Percentiles rank a stretch among this genome's conserved stretches.
phyloP scores from a whole-genome alignment of 345 rosid species.

The Microthlaspi erraticum region DNA sequence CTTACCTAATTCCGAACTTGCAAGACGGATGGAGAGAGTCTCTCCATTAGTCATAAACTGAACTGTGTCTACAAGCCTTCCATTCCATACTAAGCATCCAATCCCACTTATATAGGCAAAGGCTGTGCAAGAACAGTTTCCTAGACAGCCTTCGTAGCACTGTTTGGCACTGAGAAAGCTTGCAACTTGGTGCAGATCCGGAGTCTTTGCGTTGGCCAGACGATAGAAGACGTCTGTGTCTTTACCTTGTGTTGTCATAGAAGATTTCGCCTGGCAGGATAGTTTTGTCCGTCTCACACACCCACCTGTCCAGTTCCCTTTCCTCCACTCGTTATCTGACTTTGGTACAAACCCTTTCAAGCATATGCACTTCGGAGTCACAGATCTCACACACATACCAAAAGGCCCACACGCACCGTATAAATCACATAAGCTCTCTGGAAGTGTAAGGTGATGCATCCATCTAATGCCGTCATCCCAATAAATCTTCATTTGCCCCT shows the following conservation, averaged over 20 bases:
- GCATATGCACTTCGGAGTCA: slow-evolving; percentile 34
- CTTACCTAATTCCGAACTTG: slow-evolving; percentile 38
- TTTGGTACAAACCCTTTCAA: slow-evolving; percentile 42
- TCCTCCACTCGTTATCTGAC: slow-evolving; percentile 31
- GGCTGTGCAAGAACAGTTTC: slow-evolving; percentile 46
- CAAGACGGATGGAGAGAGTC: slow-evolving; percentile 27
- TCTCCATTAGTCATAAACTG: slow-evolving; percentile 38
- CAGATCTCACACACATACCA: slow-evolving; percentile 41
- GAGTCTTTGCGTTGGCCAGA: slow-evolving; percentile 33
- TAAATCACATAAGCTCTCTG: slow-evolving; percentile 34
- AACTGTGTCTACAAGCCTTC: slow-evolving; percentile 28
- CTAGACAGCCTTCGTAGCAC: slow-evolving; percentile 39
- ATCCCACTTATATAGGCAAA: slow-evolving; percentile 37
- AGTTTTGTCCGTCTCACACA: slow-evolving; percentile 36
- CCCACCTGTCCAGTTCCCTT: slow-evolving; percentile 35
- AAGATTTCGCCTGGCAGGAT: slow-evolving; percentile 27
- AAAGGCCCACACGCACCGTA: slow-evolving; percentile 40
- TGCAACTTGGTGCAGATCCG: slow-evolving; percentile 37
- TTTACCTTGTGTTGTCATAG: slow-evolving; percentile 10
- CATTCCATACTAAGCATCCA: slow-evolving; percentile 43
- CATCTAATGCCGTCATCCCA: slow-evolving; percentile 26
- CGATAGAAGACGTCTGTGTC: slow-evolving; percentile 34
- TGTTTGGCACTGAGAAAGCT: slow-evolving; percentile 33
- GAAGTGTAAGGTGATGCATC: slow-evolving; percentile 26
- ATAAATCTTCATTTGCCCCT: slow-evolving; percentile 32